Evolutionary conservation across 2,329 filamentous ascomycete species (phyloP).

Genomic region (Ceratocystis cubensis): DNA sequence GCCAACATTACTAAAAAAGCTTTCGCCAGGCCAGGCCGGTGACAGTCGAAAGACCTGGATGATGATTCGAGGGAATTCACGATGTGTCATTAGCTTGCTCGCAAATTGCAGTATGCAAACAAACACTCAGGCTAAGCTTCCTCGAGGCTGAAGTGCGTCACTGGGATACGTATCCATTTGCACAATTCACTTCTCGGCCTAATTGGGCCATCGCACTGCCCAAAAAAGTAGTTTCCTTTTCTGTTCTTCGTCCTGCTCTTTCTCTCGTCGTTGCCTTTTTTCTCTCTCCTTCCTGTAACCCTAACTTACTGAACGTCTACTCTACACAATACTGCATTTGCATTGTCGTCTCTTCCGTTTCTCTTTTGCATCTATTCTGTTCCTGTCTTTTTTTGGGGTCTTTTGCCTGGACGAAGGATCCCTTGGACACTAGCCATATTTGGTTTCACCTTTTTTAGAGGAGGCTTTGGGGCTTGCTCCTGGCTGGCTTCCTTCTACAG

Average conservation of each 20-base stretch:
- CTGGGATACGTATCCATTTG: background rate
- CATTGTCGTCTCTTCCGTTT: background rate
- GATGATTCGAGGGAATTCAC: too few relatives aligned
- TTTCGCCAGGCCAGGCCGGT: too few relatives aligned
- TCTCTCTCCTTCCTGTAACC: background rate
- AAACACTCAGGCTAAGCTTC: too few relatives aligned
- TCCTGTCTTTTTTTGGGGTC: background rate
- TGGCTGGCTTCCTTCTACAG: background rate
- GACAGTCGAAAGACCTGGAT: too few relatives aligned
- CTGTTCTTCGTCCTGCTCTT: background rate
- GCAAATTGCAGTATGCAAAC: too few relatives aligned
- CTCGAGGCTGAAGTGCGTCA: background rate
- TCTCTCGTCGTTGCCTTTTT: background rate
- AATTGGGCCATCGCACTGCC: background rate
- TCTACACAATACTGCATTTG: background rate
- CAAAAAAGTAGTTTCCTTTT: background rate
- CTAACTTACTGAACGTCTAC: too few relatives aligned
- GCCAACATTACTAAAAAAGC: too few relatives aligned
- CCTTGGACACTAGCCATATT: background rate
- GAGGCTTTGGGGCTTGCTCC: background rate
- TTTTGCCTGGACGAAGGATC: constrained; percentile 5
- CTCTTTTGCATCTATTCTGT: background rate
- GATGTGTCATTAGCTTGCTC: too few relatives aligned
- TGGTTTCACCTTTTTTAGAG: background rate
- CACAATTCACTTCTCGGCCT: background rate